Conservation (phyloP, 768 basidiomycete genomes). For the Hygrocybe punicea region DNA sequence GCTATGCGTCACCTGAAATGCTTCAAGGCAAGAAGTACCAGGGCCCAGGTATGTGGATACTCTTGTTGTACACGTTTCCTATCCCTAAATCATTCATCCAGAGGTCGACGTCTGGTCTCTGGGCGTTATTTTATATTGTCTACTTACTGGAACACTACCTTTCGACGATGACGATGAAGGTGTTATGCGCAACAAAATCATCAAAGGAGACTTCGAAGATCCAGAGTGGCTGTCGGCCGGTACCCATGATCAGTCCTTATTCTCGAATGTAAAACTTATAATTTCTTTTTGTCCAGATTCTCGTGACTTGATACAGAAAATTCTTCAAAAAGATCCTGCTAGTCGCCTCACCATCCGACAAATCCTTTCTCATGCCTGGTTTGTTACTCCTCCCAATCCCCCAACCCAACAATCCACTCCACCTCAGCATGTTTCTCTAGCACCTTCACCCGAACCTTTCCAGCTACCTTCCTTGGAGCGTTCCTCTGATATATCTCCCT, state of each 20-base stretch:
- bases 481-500: no score
- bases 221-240: slow-evolving; percentile 89
- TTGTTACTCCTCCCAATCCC: slow-evolving; percentile 39
- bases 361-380: slow-evolving; percentile 87
- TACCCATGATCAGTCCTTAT: slow-evolving; percentile 31
- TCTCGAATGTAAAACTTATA: neutral
- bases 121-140: slow-evolving; percentile 85
- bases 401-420: neutral
- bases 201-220: slow-evolving; percentile 84
- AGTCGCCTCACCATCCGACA: slow-evolving; percentile 78
- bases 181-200: slow-evolving; percentile 80
- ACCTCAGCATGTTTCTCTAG: neutral
- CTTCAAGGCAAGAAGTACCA: slow-evolving; percentile 82
- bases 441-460: slow-evolving; percentile 1
- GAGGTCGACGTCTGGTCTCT: slow-evolving; percentile 97
- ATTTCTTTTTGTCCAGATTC: slow-evolving; percentile 53
- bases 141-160: slow-evolving; percentile 84
- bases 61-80: neutral
- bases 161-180: slow-evolving; percentile 88
- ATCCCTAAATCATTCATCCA: slow-evolving; percentile 23
- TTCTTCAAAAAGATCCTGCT: slow-evolving; percentile 73
- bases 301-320: slow-evolving; percentile 74
- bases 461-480: neutral
- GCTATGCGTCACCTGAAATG: slow-evolving; percentile 93
- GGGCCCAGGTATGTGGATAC: slow-evolving; percentile 69